A percentile compares a stretch with the other conserved stretches of the same genome.
These are phyloP conservation scores for Heterobasidion annosum DNA, from an alignment of 1,284 basidiomycete species.

Conservation along the genomic window DNA sequence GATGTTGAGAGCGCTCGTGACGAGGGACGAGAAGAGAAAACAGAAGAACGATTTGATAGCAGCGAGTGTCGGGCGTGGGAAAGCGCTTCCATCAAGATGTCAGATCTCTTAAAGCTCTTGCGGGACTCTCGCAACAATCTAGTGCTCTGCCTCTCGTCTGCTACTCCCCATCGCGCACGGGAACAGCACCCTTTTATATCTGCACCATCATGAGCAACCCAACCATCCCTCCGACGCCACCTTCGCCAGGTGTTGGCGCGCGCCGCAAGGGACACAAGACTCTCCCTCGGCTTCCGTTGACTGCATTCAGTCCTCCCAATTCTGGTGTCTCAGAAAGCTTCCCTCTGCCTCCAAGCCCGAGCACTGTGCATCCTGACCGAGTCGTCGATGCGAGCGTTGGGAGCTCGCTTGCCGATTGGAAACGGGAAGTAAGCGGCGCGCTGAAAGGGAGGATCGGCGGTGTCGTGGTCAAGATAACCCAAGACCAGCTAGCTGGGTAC, in stretches of 20 bases:
- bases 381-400: slow-evolving; percentile 62
- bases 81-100: no score
- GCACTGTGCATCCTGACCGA: slow-evolving; percentile 48
- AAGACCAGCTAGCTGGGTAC: slow-evolving; percentile 13
- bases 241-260: slow-evolving; percentile 31
- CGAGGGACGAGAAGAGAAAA: no score
- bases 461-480: slow-evolving; percentile 36
- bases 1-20: no score
- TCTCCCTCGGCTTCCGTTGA: slow-evolving; percentile 59
- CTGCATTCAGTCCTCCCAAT: slow-evolving; percentile 63
- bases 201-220: background rate
- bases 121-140: no score
- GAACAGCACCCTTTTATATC: background rate
- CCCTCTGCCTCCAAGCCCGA: slow-evolving; percentile 61
- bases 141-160: no score
- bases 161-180: no score
- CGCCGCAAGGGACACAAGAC: slow-evolving; percentile 50
- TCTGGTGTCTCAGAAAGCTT: slow-evolving; percentile 57
- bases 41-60: no score
- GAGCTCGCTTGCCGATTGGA: slow-evolving; percentile 38
- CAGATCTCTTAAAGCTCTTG: no score
- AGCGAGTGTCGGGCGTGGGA: no score
- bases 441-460: slow-evolving; percentile 37
- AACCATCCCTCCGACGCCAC: slow-evolving; percentile 15
- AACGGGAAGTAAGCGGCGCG: slow-evolving; percentile 35